Conservation (phyloP, 129 eudicot species). For the Pulicaria dysenterica region DNA sequence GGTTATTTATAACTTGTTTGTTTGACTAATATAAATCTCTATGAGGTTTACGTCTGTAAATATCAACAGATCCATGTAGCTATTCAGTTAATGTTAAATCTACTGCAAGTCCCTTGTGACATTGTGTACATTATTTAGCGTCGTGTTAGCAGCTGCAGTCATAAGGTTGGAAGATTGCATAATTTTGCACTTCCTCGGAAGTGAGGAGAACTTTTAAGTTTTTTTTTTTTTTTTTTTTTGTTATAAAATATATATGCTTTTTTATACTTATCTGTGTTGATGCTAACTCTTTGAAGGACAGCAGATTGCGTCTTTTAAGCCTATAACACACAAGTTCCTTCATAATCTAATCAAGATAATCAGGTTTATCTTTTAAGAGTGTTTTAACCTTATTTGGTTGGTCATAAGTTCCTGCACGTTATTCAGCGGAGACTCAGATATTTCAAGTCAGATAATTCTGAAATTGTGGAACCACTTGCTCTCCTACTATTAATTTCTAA, state of each 20-base stretch:
- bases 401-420: background rate
- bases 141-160: background rate
- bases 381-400: conserved; percentile 17
- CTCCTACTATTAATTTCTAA: background rate
- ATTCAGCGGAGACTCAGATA: background rate
- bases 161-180: background rate
- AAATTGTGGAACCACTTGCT: background rate
- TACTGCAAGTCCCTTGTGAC: background rate
- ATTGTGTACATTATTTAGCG: background rate
- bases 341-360: conserved; percentile 15
- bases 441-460: background rate
- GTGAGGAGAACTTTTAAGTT: background rate
- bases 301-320: background rate
- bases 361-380: conserved; percentile 13
- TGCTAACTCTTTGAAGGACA: conserved; percentile 19
- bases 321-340: background rate
- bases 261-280: background rate
- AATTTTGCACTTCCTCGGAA: background rate
- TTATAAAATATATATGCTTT: background rate
- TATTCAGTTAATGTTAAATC: background rate
- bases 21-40: background rate
- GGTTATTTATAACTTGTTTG: background rate
- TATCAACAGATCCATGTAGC: background rate
- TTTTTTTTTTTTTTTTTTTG: too few relatives aligned
- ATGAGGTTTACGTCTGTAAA: background rate